Evolutionary conservation across 805 yeast genomes (phyloP), one percentile per base, ranked within the genome.

Genomic region (Lipomyces starkeyi): DNA sequence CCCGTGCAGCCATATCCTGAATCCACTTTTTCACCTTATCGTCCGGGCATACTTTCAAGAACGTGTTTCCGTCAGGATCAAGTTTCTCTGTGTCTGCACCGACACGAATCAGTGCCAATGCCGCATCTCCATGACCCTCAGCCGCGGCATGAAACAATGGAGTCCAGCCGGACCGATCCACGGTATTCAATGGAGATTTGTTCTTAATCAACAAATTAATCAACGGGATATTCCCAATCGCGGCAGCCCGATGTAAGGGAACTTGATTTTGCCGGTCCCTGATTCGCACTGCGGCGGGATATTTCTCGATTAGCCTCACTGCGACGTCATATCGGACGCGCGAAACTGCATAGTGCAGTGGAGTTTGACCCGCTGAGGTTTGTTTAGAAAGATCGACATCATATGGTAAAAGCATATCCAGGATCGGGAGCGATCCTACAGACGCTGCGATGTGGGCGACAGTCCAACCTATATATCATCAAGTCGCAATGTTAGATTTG

Each of bases 121-220:
- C 97, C 11, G 86, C 86, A 67, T 91, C 97, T 0, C 89, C 93
- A 73, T 88, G 88, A 0, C 97, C 97, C 78, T 93, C 98, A 0
- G 97, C 92, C 65, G 90, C 79, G 0, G 98, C 97, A 78, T 91
- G 97, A 77, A 91, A 97, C 68, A 94, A 77, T 0, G 97, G 88
- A 0, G 97, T 90, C 93, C 95, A 91, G 0, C 97, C 95, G 63
- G 83, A 83, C 13, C 72, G 71, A 75, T 93, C 98, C 52, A 85
- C 84, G 2, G 88, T 83, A 73, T 92, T 90, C 27, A 93, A 76
- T 8, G 91, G 90, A 0, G 89, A 86, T 59, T 84, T 84, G 4
- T 83, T 78, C 57, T 81, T 79, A 3, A 86, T 82, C 49, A 93
- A 79, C 35, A 86, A 74, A 57, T 84, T 81, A 17, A 89, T 85